Base-by-base conservation (phyloP, 441 rosid species). In the Croton laevigatus region DNA sequence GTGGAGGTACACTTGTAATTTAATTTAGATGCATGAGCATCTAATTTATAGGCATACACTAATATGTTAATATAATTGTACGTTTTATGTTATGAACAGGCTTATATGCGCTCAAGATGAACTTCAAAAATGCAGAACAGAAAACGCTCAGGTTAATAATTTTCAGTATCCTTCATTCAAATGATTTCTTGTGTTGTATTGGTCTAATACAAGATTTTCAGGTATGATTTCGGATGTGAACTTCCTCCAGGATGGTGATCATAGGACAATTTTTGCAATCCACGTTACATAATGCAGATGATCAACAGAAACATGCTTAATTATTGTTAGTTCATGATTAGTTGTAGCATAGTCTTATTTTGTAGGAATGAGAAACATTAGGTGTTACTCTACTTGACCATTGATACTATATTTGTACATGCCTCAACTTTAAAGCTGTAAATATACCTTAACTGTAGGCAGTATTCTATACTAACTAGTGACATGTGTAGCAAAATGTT, bases 61-160 rank as follows among this genome's bases (percentile, higher is more conserved):
- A 68, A 27, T 0, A 32, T 46, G 54, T n/a, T 40, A 14, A 60
- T 12, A 20, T 38, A 22, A 22, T 38, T 48, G 8, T 10, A 38
- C n/a, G 44, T 72, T n/a, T 51, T 22, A n/a, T 74, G 46, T 45
- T 64, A 7, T 65, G 11, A 73, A 62, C 37, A 94, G 98, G 88
- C 93, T 94, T 61, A 79, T 94, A 51, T 83, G 97, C 66, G 84
- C 87, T 48, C 95, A 91, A 79, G 97, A 94, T 48, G 98, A 94
- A 78, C 86, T 94, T 78, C 94, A 90, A 73, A 94, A 87, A 66
- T 74, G 76, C 67, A 94, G 86, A 83, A 81, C 88, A 66, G 98
- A 88, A 73, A 83, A 86, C 69, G 76, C 90, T 66, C 89, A 91
- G 88, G 98, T 90, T 59, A 73, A 55, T 65, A 2, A 27, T 71